A percentile compares a stretch with the other conserved stretches of the same genome.
These are phyloP conservation scores for Vigna trinervia DNA, from an alignment of 306 rosid genomes.

Conservation along the genomic window DNA sequence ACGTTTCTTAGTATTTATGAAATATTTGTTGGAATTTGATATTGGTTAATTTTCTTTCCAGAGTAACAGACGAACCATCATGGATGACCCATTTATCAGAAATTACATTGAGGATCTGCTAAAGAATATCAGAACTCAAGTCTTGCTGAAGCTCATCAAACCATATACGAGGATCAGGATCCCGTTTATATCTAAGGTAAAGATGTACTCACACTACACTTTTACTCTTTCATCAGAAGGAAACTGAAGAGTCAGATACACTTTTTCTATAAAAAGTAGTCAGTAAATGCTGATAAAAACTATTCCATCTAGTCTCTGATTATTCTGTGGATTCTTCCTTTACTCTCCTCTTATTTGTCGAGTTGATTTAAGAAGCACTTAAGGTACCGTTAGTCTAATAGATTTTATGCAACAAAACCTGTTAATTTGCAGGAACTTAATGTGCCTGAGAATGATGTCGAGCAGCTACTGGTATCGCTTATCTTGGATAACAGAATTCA, in stretches of 20 bases:
- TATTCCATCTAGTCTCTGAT: background rate
- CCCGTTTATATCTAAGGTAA: constrained; percentile 95
- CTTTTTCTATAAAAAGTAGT: background rate
- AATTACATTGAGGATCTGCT: constrained; percentile 96
- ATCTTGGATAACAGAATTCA: constrained; percentile 94
- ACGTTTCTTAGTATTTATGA: constrained; percentile 38
- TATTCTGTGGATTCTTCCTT: background rate
- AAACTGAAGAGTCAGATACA: background rate
- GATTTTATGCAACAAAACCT: constrained; percentile 29
- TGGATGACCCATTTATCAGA: constrained; percentile 96
- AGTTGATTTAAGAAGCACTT: background rate
- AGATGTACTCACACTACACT: constrained; percentile 3
- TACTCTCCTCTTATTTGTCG: constrained; percentile 4
- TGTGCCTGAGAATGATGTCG: constrained; percentile 71
- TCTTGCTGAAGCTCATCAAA: constrained; percentile 93
- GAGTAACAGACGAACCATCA: constrained; percentile 90
- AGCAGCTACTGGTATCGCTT: constrained; percentile 68
- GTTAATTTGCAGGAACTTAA: constrained; percentile 59
- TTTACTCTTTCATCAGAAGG: constrained; percentile 6
- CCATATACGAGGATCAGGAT: constrained; percentile 97
- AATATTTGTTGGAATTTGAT: constrained; percentile 39
- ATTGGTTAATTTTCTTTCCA: constrained; percentile 43
- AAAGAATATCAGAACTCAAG: constrained; percentile 97
- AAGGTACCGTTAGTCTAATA: constrained; percentile 12
- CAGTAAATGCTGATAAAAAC: background rate